Evolutionary conservation across 192 early-diverging fungal species (phyloP), one percentile per base, ranked within the genome.

Genomic region (Coemansia sp.): DNA sequence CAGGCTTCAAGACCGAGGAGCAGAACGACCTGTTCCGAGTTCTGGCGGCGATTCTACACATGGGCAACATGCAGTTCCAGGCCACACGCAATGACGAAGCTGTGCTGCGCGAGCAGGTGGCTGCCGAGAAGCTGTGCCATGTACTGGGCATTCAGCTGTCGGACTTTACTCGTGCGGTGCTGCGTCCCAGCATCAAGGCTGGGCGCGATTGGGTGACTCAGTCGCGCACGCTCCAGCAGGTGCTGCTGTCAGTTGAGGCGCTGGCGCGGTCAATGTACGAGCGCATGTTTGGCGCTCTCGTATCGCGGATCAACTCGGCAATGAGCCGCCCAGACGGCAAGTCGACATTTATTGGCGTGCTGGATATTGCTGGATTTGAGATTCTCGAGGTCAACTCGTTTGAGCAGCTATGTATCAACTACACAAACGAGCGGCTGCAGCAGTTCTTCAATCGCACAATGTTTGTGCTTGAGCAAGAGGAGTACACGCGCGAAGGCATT

Each of bases 391-490:
- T 86, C 59, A 99, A 99, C 83, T 93, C 92, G 71, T 99, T 98
- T 83, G 97, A 99, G 73, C 97, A 99, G 75, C 84, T 99, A 32
- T 97, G 94, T 81, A 99, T 99, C 87, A 99, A 99, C 82, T 99
- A 99, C 72, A 97, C 95, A 39, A 99, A 99, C 75, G 97, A 99
- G 78, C 90, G 89, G 60, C 87, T 99, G 17, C 97, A 99, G 76
- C 97, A 99, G 75, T 97, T 99, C 82, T 99, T 99, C 84, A 99
- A 98, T 83, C 95, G 98, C 79, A 91, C 94, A 70, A 99, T 98
- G 95, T 99, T 99, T 82, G 91, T 95, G 54, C 82, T 98, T 10
- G 97, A 99, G 72, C 97, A 99, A 73, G 94, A 97, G 70, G 96
- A 99, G 83, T 99, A 99, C 85, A 85, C 88, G 70, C 85, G 87